phyloP scores from a whole-genome alignment of 2,329 filamentous ascomycete genomes.

The Ascochyta koolunga region DNA sequence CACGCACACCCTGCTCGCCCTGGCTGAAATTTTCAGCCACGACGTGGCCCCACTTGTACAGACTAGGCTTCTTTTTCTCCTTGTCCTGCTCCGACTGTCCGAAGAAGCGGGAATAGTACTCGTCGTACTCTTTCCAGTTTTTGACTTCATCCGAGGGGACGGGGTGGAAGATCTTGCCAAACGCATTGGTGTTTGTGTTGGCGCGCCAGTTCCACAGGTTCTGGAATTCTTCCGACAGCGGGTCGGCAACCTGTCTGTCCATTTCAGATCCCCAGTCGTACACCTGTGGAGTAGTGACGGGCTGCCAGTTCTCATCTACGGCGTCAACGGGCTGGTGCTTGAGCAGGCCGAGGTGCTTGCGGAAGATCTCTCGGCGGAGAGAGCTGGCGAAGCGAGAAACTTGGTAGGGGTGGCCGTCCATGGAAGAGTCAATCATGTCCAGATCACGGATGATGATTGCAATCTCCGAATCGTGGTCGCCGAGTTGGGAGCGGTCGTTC shows the following conservation, averaged over 20 bases:
- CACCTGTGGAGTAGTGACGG: slow-evolving; percentile 61
- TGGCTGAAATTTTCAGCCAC: slow-evolving; percentile 61
- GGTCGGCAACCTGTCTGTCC: slow-evolving; percentile 71
- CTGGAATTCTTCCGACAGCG: slow-evolving; percentile 71
- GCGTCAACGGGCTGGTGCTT: slow-evolving; percentile 72
- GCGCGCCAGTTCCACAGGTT: slow-evolving; percentile 76
- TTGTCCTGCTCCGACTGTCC: slow-evolving; percentile 51
- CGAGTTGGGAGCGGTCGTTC: slow-evolving; percentile 77
- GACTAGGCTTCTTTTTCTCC: slow-evolving; percentile 55
- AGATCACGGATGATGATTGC: slow-evolving; percentile 87
- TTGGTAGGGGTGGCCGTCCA: slow-evolving; percentile 74
- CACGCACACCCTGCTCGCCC: slow-evolving; percentile 51
- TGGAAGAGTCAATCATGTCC: slow-evolving; percentile 69
- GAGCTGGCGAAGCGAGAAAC: slow-evolving; percentile 79
- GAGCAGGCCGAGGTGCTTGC: slow-evolving; percentile 87
- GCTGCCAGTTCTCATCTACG: slow-evolving; percentile 63
- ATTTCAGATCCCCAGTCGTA: slow-evolving; percentile 57
- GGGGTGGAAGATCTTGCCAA: slow-evolving; percentile 79
- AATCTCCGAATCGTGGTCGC: slow-evolving; percentile 84
- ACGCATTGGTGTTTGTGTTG: slow-evolving; percentile 78
- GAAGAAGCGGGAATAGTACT: slow-evolving; percentile 73
- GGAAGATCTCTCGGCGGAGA: slow-evolving; percentile 83
- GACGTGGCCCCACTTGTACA: slow-evolving; percentile 85
- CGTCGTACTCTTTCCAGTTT: slow-evolving; percentile 75
- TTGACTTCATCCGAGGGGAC: slow-evolving; percentile 72